These are phyloP conservation scores for Chalaropsis thielavioides DNA, from an alignment of 2,329 filamentous ascomycete species.

Conservation along the genomic window DNA sequence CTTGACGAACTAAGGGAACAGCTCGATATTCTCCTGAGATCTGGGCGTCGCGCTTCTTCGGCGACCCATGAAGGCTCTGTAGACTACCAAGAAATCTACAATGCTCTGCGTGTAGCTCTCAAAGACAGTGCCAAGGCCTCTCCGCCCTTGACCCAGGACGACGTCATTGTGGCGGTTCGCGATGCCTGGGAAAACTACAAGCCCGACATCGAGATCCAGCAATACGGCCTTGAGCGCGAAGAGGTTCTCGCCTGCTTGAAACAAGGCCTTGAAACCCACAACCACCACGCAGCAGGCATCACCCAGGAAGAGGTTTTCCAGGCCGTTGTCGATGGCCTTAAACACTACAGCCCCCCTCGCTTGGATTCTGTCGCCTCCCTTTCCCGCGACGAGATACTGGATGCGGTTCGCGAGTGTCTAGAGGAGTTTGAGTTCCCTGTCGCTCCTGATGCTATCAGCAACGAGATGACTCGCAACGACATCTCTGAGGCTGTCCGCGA, in stretches of 20 bases:
- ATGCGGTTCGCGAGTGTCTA: slow-evolving; percentile 71
- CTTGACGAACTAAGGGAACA: slow-evolving; percentile 72
- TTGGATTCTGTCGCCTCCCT: slow-evolving; percentile 52
- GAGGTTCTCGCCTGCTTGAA: slow-evolving; percentile 78
- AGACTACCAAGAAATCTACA: slow-evolving; percentile 75
- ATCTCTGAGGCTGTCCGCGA: slow-evolving; percentile 50
- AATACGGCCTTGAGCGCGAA: slow-evolving; percentile 78
- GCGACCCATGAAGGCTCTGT: slow-evolving; percentile 46
- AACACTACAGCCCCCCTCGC: slow-evolving; percentile 58
- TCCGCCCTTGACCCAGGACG: slow-evolving; percentile 54
- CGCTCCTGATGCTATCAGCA: slow-evolving; percentile 38
- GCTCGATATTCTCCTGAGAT: slow-evolving; percentile 63
- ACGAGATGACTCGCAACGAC: slow-evolving; percentile 40
- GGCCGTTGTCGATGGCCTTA: slow-evolving; percentile 72
- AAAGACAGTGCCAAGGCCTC: slow-evolving; percentile 39
- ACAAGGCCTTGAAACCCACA: slow-evolving; percentile 69
- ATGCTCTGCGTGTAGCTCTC: slow-evolving; percentile 63
- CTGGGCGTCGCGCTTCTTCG: slow-evolving; percentile 54
- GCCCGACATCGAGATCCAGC: slow-evolving; percentile 79
- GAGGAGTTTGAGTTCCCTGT: slow-evolving; percentile 69
- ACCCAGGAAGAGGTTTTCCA: slow-evolving; percentile 74
- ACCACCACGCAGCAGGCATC: slow-evolving; percentile 41
- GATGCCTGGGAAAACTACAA: slow-evolving; percentile 93
- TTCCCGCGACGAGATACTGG: slow-evolving; percentile 69
- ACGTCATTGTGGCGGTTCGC: slow-evolving; percentile 71